phyloP scores from a whole-genome alignment of 1,139 yeast genomes.

The Pichia cactophila region DNA sequence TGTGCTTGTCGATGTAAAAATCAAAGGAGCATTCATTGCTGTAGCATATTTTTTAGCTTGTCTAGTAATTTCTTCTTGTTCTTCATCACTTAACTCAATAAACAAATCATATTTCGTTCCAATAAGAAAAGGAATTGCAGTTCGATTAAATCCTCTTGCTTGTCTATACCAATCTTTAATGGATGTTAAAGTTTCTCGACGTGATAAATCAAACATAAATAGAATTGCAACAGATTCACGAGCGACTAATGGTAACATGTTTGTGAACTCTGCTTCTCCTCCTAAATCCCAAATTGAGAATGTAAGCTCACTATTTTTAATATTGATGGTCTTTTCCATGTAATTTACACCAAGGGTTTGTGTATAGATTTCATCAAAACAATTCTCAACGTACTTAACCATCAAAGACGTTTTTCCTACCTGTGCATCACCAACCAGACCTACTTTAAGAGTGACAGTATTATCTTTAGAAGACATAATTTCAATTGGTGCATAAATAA shows the following conservation, averaged over 20 bases:
- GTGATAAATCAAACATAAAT: slow-evolving; percentile 85
- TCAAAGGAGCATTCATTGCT: slow-evolving; percentile 86
- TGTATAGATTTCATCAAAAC: slow-evolving; percentile 85
- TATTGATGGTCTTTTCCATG: slow-evolving; percentile 83
- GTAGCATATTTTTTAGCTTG: slow-evolving; percentile 82
- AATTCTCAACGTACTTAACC: slow-evolving; percentile 95
- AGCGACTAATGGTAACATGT: slow-evolving; percentile 91
- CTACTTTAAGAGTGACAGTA: slow-evolving; percentile 77
- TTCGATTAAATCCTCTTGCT: slow-evolving; percentile 82
- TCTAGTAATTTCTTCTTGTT: slow-evolving; percentile 78
- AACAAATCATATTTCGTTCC: slow-evolving; percentile 94
- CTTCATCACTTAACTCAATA: slow-evolving; percentile 69
- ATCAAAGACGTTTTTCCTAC: slow-evolving; percentile 96
- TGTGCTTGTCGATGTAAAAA: slow-evolving; percentile 88
- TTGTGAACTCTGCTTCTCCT: slow-evolving; percentile 92
- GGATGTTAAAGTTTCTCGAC: slow-evolving; percentile 79
- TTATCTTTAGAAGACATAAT: slow-evolving; percentile 17
- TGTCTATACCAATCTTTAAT: slow-evolving; percentile 94
- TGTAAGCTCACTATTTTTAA: slow-evolving; percentile 82
- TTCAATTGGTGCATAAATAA: not conserved
- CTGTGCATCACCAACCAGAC: slow-evolving; percentile 93
- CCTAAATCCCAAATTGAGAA: slow-evolving; percentile 97
- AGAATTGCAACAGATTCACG: slow-evolving; percentile 91
- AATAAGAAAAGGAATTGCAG: slow-evolving; percentile 85
- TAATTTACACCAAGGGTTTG: slow-evolving; percentile 94